Percentiles rank a stretch among this genome's conserved stretches.
phyloP scores from a whole-genome alignment of 1,284 basidiomycete genomes.

The Moesziomyces globuligerus region DNA sequence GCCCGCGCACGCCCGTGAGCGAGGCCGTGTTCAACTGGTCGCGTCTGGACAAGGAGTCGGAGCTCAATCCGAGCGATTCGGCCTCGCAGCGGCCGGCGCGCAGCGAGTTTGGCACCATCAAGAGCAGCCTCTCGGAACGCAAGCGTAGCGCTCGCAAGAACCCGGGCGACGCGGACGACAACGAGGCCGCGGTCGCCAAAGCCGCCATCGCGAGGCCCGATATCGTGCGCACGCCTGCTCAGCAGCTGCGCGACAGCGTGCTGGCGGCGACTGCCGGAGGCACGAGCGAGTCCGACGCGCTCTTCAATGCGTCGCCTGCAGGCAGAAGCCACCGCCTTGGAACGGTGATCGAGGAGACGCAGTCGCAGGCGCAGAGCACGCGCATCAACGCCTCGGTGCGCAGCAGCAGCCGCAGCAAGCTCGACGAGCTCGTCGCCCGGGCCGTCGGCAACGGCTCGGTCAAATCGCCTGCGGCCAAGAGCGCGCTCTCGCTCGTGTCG shows the following conservation, averaged over 20 bases:
- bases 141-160: conserved; percentile 19
- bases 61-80: conserved; percentile 54
- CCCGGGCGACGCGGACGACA: conserved; percentile 13
- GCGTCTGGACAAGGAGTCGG: conserved; percentile 34
- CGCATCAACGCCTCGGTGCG: conserved; percentile 33
- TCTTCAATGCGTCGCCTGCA: conserved; percentile 20
- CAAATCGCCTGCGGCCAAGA: conserved; percentile 20
- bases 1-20: conserved; percentile 49
- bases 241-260: conserved; percentile 40
- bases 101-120: conserved; percentile 49
- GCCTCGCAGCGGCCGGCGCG: conserved; percentile 55
- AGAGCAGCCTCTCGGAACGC: conserved; percentile 31
- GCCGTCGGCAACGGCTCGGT: conserved; percentile 16
- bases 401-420: conserved; percentile 33
- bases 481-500: conserved; percentile 35
- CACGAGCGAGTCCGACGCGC: conserved; percentile 8
- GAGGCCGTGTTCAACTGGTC: conserved; percentile 52
- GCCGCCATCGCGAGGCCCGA: neutral
- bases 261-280: conserved; percentile 13
- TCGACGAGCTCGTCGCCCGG: conserved; percentile 14
- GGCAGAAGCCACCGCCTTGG: conserved; percentile 31
- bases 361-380: conserved; percentile 51
- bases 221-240: conserved; percentile 38
- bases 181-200: neutral
- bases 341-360: conserved; percentile 56